phyloP scores from a whole-genome alignment of 768 basidiomycete genomes.

The Phylloporus rhodoxanthus region DNA sequence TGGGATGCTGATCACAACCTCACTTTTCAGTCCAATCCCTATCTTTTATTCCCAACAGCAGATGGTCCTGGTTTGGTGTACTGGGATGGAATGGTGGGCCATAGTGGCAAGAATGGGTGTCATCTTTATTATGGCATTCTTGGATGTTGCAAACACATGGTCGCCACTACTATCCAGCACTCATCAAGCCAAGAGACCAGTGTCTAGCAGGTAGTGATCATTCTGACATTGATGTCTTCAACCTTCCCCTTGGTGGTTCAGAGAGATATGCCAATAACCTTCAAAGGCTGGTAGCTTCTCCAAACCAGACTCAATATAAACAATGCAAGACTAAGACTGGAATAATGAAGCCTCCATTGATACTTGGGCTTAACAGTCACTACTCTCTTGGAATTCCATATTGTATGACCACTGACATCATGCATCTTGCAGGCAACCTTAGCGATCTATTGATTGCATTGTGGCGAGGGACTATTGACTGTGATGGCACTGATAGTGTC shows the following conservation, averaged over 20 bases:
- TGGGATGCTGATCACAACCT: background rate
- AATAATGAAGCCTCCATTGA: constrained; percentile 32
- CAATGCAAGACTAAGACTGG: constrained; percentile 29
- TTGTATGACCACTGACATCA: constrained; percentile 36
- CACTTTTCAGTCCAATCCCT: background rate
- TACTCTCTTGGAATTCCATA: constrained; percentile 27
- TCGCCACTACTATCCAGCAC: constrained; percentile 31
- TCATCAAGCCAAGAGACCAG: constrained; percentile 23
- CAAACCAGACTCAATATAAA: constrained; percentile 22
- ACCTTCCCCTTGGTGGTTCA: constrained; percentile 6
- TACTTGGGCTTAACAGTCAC: constrained; percentile 26
- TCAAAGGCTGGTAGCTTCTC: background rate
- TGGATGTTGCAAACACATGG: constrained; percentile 23
- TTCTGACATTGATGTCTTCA: constrained; percentile 24
- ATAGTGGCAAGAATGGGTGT: constrained; percentile 33
- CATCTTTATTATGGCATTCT: constrained; percentile 24
- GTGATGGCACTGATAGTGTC: constrained; percentile 11
- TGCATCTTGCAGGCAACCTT: constrained; percentile 35
- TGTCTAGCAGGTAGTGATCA: constrained; percentile 25
- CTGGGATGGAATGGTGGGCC: too few species aligned
- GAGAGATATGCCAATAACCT: background rate
- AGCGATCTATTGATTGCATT: constrained; percentile 19
- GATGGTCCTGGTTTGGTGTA: too few species aligned
- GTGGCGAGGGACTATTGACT: constrained; percentile 8
- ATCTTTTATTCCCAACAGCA: constrained; percentile 11